phyloP scores from a whole-genome alignment of 2,329 filamentous ascomycete species.

The Ophiocordyceps australis region DNA sequence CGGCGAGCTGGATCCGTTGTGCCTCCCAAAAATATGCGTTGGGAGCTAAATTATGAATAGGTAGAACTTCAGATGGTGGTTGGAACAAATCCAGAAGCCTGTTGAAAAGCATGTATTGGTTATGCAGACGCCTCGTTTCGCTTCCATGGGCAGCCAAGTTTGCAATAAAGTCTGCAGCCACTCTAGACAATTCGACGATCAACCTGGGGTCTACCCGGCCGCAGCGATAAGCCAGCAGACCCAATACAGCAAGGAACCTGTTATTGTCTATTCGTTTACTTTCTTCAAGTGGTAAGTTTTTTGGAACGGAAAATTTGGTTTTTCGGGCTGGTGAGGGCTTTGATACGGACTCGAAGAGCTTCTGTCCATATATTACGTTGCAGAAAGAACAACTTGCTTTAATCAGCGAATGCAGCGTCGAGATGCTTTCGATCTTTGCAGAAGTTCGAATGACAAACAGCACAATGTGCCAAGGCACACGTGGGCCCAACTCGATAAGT shows the following conservation, averaged over 20 bases:
- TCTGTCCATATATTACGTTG: no score
- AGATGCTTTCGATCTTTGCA: conserved; percentile 7
- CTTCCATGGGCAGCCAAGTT: conserved; percentile 4
- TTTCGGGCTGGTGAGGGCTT: no score
- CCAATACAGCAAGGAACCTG: conserved; percentile 8
- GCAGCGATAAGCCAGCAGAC: conserved; percentile 11
- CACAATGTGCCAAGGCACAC: conserved; percentile 12
- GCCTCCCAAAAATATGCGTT: conserved; percentile 31
- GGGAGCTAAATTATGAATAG: conserved; percentile 8
- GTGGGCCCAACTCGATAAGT: conserved; percentile 9
- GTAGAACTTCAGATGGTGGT: conserved; percentile 7
- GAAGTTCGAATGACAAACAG: conserved; percentile 11
- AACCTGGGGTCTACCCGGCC: conserved; percentile 14
- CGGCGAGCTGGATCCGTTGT: conserved; percentile 31
- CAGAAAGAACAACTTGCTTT: no score
- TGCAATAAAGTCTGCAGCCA: conserved; percentile 10
- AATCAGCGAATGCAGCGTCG: conserved; percentile 10
- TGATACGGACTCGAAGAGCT: no score
- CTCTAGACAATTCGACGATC: conserved; percentile 11
- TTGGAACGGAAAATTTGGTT: no score
- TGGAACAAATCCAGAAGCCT: conserved; percentile 9
- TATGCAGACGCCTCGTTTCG: conserved; percentile 6
- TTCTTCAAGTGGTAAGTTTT: no score
- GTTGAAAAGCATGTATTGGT: conserved; percentile 14
- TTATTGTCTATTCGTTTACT: no score